Conservation (phyloP, 1,284 basidiomycete genomes). For the Leucoagaricus sp. region DNA sequence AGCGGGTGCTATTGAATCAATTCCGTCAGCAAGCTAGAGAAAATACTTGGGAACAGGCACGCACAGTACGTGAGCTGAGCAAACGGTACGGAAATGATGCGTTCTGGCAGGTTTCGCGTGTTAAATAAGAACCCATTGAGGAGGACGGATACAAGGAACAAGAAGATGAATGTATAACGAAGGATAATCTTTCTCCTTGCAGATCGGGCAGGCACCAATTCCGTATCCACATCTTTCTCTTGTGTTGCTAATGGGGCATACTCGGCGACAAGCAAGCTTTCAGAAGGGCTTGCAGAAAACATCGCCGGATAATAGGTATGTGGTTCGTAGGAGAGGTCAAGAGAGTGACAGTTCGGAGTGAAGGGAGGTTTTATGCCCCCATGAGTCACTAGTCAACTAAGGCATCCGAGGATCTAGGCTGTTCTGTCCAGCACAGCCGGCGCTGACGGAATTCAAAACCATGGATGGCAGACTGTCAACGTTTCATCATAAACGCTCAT, state of each 20-base stretch:
- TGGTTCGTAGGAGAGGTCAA: no score
- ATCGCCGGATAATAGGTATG: no score
- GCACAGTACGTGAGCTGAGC: slow-evolving; percentile 4
- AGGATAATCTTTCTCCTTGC: not conserved
- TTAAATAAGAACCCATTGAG: slow-evolving; percentile 5
- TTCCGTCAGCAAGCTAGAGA: not conserved
- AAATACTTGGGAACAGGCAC: not conserved
- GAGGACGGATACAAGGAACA: not conserved
- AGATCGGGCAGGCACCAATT: not conserved
- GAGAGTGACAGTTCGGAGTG: no score
- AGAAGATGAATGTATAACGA: not conserved
- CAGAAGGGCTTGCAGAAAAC: no score
- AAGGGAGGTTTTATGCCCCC: not conserved
- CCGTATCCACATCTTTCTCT: not conserved
- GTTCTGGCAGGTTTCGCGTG: not conserved
- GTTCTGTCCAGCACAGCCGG: slow-evolving; percentile 5
- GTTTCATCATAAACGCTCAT: slow-evolving; percentile 5
- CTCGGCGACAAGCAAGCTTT: not conserved
- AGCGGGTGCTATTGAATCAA: slow-evolving; percentile 15
- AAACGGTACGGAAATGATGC: not conserved
- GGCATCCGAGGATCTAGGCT: not conserved
- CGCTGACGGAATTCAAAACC: not conserved
- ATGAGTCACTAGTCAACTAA: no score
- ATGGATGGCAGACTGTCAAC: not conserved
- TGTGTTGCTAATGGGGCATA: not conserved